Conservation (phyloP, 2,329 filamentous ascomycete genomes). For the Aspergillus melleus region DNA sequence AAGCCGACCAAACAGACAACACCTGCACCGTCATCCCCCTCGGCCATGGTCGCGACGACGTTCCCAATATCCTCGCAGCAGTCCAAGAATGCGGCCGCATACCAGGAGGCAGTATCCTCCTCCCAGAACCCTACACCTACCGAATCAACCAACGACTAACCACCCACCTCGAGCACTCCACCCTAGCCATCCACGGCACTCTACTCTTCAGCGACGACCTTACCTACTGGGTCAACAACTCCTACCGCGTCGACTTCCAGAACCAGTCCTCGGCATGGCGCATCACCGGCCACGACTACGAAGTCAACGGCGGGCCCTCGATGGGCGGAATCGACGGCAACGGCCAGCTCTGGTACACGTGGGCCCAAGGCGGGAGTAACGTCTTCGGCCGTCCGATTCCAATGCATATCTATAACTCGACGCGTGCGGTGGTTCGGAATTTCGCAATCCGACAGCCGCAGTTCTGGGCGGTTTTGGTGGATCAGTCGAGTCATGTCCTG, state of each 20-base stretch:
- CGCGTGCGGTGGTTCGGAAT: constrained; percentile 50
- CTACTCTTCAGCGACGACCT: constrained; percentile 48
- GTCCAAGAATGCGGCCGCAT: no score
- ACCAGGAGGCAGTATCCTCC: no score
- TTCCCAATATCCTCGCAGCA: no score
- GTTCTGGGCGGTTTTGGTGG: constrained; percentile 53
- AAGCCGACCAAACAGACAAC: no score
- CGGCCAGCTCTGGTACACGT: constrained; percentile 58
- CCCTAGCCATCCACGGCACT: neutral
- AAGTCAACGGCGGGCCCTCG: constrained; percentile 50
- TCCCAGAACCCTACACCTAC: no score
- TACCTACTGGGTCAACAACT: constrained; percentile 54
- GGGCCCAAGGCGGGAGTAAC: constrained; percentile 51
- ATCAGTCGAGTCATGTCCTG: constrained; percentile 51
- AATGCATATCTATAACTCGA: constrained; percentile 53
- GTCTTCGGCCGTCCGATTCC: constrained; percentile 52
- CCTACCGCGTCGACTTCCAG: constrained; percentile 55
- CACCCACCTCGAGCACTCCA: no score
- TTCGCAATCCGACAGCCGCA: constrained; percentile 52
- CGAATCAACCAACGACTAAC: no score
- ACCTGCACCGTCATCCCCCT: no score
- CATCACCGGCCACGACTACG: constrained; percentile 52
- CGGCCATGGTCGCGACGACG: no score
- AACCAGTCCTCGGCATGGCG: constrained; percentile 58
- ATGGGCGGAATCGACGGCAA: constrained; percentile 59